Conservation (phyloP, 139 green algal species). For the Eudorina sp. region DNA sequence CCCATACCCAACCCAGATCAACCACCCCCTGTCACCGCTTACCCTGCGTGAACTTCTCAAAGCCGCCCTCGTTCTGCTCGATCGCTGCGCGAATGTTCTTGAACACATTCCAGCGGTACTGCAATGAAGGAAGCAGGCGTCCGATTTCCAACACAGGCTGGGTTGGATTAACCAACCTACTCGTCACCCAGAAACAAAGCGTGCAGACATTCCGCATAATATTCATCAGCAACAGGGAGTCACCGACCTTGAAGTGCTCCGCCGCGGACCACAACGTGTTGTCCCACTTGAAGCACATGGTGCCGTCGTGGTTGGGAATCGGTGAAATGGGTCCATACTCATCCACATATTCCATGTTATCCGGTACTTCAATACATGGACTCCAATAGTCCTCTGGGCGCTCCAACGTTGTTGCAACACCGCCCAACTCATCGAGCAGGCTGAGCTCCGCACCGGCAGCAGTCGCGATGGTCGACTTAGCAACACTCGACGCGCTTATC, state of each 20-base stretch:
- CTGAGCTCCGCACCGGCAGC: neutral
- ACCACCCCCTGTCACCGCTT: too few species aligned
- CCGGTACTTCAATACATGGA: constrained; percentile 63
- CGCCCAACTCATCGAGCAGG: constrained; percentile 8
- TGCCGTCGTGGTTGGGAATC: constrained; percentile 89
- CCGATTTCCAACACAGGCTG: too few species aligned
- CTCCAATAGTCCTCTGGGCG: constrained; percentile 63
- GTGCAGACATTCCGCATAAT: too few species aligned
- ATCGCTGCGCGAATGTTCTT: constrained; percentile 85
- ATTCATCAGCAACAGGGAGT: too few species aligned
- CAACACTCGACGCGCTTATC: too few species aligned
- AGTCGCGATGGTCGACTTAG: neutral
- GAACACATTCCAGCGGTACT: constrained; percentile 94
- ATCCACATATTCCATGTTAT: constrained; percentile 61
- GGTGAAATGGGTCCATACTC: constrained; percentile 62
- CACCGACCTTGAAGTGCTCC: constrained; percentile 92
- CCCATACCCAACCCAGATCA: too few species aligned
- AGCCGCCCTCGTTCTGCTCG: constrained; percentile 90
- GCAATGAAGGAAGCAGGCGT: too few species aligned
- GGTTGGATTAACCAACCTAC: too few species aligned
- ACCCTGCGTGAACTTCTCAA: constrained; percentile 94
- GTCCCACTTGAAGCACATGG: constrained; percentile 92
- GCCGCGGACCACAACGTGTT: constrained; percentile 87
- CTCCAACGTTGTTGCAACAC: neutral
- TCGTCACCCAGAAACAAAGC: too few species aligned